Evolutionary conservation across 768 basidiomycete species (phyloP), one percentile per base, ranked within the genome.

Genomic region (Chalciporus pseudorubinellus): DNA sequence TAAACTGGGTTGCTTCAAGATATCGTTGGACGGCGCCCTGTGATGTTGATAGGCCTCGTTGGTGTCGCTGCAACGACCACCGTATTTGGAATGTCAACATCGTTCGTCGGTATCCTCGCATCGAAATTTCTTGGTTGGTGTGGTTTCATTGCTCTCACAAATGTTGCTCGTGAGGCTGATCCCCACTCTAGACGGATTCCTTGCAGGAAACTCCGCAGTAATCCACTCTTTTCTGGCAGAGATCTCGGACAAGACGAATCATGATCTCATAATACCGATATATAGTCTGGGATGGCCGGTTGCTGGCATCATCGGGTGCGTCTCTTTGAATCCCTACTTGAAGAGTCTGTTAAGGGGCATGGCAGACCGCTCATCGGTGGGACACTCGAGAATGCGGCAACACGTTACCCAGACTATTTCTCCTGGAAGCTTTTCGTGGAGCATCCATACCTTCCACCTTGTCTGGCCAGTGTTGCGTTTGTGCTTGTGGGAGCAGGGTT

Each of bases 201-300:
- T 81, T 53, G 77, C 78, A 9, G 84, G 83, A 34, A 86, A 80
- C 52, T 65, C 80, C 36, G 82, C 82, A 8, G 84, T 85, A 8
- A 74, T 85, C 29, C 78, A 83, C 48, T 79, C 80, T 2, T 75
- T 83, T 18, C 70, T 87, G 0, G 77, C 79, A 3, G 84, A 87
- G 63, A 69, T 87, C 19, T 82, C 83, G 9, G 82, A 87, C 59
- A 62, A 77, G 8, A 79, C 78, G 9, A 85, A 87, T 53, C 80
- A 83, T 64, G 76, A 78, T 6, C 57, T 75, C 20, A 81, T 80
- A 11, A 81, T 81, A 58, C 78, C 83, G 2, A 69, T 84, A 13
- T 84, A 80, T 56, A 78, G 77, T 10, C 64, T 84, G 12, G 73
- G 76, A 40, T 83, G 80, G 81, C 78, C 82, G 14, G 46, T 81